These are phyloP conservation scores for Glonium stellatum DNA, from an alignment of 495 filamentous ascomycete genomes.

Conservation along the genomic window DNA sequence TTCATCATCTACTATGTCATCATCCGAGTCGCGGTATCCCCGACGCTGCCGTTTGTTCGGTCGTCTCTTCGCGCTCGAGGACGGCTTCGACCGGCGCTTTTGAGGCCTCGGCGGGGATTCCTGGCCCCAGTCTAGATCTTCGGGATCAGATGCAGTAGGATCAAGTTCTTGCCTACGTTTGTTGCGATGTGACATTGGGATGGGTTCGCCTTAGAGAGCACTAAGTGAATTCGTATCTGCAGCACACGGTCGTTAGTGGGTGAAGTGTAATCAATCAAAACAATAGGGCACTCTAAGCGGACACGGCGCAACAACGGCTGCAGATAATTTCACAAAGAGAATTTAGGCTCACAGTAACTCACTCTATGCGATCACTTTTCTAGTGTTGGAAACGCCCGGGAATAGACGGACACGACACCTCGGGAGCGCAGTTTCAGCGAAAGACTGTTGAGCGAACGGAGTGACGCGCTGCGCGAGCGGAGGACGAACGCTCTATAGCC, in stretches of 20 bases:
- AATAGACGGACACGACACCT: neutral
- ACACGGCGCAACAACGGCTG: neutral
- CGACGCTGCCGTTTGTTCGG: constrained; percentile 45
- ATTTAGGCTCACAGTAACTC: neutral
- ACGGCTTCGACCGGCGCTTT: constrained; percentile 11
- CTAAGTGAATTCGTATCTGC: constrained; percentile 1
- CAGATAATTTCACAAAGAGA: neutral
- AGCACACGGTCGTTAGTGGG: neutral
- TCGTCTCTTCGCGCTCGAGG: constrained; percentile 20
- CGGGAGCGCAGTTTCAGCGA: neutral
- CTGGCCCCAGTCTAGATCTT: constrained; percentile 66
- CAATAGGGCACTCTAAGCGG: neutral
- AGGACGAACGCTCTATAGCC: neutral
- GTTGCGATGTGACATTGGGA: constrained; percentile 43
- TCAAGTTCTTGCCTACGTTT: constrained; percentile 73
- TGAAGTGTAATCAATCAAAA: neutral
- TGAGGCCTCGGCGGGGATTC: constrained; percentile 20
- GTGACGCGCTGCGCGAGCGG: neutral
- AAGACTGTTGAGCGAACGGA: neutral
- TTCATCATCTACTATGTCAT: constrained; percentile 53
- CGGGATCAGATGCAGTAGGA: constrained; percentile 75
- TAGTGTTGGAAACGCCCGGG: neutral
- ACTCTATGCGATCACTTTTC: neutral
- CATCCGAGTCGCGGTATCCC: constrained; percentile 52
- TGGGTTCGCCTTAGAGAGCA: constrained; percentile 4